Evolutionary conservation across 441 rosid genomes (phyloP).

Genomic region (Gossypium davidsonii): DNA sequence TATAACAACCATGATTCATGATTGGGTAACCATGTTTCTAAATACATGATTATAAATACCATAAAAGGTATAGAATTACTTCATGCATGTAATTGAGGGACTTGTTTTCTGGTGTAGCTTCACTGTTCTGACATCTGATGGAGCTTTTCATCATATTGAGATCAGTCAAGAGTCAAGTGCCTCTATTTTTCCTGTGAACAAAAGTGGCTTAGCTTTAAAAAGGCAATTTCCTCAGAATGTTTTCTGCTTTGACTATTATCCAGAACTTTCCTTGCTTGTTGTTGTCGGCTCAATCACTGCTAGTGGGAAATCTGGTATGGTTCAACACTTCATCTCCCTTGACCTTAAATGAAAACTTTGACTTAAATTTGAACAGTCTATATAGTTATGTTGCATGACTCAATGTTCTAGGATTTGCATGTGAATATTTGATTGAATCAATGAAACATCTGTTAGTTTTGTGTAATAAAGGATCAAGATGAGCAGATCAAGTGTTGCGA

Average conservation of each 20-base stretch:
- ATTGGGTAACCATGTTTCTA: slow-evolving; percentile 7
- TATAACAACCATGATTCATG: neutral
- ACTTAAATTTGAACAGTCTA: neutral
- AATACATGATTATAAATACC: slow-evolving; percentile 8
- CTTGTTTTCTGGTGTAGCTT: slow-evolving; percentile 62
- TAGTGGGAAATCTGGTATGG: slow-evolving; percentile 53
- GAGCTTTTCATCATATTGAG: slow-evolving; percentile 59
- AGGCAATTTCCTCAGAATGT: slow-evolving; percentile 59
- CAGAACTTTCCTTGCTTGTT: slow-evolving; percentile 53
- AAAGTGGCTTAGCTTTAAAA: slow-evolving; percentile 31
- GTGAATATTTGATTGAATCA: slow-evolving; percentile 4
- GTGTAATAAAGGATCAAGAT: neutral
- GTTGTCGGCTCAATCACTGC: slow-evolving; percentile 46
- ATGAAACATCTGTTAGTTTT: slow-evolving; percentile 28
- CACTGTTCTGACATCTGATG: slow-evolving; percentile 62
- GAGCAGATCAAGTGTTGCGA: neutral
- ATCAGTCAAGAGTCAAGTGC: slow-evolving; percentile 58
- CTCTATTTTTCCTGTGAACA: slow-evolving; percentile 38
- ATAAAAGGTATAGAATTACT: slow-evolving; percentile 15
- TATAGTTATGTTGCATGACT: slow-evolving; percentile 1
- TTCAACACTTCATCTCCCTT: slow-evolving; percentile 21
- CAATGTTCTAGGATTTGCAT: neutral
- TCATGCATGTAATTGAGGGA: slow-evolving; percentile 17
- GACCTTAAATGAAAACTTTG: slow-evolving; percentile 11
- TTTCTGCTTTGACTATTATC: slow-evolving; percentile 72